Evolutionary conservation across 2,329 filamentous ascomycete genomes (phyloP).

Genomic region (Fusarium acutatum): DNA sequence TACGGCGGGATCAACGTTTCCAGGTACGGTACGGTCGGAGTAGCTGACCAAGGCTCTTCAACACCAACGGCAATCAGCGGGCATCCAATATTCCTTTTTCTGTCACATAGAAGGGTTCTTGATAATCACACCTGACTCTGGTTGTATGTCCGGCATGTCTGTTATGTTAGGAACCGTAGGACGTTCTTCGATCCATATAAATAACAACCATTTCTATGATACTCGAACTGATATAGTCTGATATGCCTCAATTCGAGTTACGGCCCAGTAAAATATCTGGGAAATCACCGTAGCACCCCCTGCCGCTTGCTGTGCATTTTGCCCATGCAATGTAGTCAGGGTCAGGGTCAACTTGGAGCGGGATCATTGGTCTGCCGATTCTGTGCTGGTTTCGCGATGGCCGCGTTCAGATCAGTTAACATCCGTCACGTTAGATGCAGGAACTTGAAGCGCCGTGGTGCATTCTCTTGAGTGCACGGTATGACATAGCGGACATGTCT

Average conservation of each 20-base stretch:
- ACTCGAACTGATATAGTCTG: not conserved
- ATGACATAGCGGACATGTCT: conserved; percentile 15
- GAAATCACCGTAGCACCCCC: not conserved
- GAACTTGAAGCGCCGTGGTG: conserved; percentile 37
- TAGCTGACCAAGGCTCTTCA: not conserved
- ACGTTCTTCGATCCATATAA: not conserved
- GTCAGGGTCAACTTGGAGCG: conserved; percentile 21
- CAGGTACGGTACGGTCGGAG: conserved; percentile 4
- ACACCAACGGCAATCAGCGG: conserved; percentile 6
- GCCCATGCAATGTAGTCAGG: conserved; percentile 17
- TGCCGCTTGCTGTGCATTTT: conserved; percentile 4
- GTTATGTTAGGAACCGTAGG: not conserved
- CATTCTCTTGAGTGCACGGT: conserved; percentile 21
- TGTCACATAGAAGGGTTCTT: conserved; percentile 4
- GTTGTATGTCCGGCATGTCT: not conserved
- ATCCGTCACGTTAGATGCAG: conserved; percentile 43
- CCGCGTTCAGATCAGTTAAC: conserved; percentile 37
- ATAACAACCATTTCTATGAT: not conserved
- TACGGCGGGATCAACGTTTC: conserved; percentile 39
- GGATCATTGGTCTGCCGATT: conserved; percentile 27
- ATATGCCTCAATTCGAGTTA: not conserved
- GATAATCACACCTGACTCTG: not conserved
- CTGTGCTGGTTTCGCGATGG: conserved; percentile 20
- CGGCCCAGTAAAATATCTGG: not conserved
- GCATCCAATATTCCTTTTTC: conserved; percentile 12